phyloP scores from a whole-genome alignment of 257 asterid species.

The Linderniella brevidens region DNA sequence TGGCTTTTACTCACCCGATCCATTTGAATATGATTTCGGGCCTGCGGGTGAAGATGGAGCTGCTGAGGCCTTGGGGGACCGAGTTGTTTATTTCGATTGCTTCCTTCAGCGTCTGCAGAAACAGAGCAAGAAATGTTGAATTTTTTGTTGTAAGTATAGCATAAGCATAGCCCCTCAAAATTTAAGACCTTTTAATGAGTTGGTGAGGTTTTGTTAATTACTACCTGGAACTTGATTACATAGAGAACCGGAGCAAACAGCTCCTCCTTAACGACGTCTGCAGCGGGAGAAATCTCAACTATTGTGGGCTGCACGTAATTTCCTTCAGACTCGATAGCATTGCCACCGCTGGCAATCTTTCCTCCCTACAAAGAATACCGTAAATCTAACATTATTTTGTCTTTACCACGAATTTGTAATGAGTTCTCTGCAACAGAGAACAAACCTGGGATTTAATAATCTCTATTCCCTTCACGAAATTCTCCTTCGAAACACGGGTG shows the following conservation, averaged over 20 bases:
- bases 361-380: conserved; percentile 48
- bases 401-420: neutral
- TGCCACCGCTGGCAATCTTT: conserved; percentile 65
- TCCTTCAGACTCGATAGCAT: conserved; percentile 54
- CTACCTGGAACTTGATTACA: conserved; percentile 90
- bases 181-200: neutral
- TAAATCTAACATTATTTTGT: neutral
- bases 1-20: conserved; percentile 70
- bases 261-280: conserved; percentile 81
- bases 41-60: conserved; percentile 82
- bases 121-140: no score
- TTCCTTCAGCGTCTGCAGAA: conserved; percentile 67
- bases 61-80: conserved; percentile 97
- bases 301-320: conserved; percentile 90
- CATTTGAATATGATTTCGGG: conserved; percentile 86
- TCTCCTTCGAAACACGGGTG: conserved; percentile 52
- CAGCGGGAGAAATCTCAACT: conserved; percentile 57
- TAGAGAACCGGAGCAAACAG: conserved; percentile 95
- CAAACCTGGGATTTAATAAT: conserved; percentile 71
- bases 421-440: conserved; percentile 1
- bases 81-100: conserved; percentile 88
- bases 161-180: neutral
- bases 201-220: neutral
- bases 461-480: conserved; percentile 62
- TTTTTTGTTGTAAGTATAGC: neutral